phyloP scores from a whole-genome alignment of 352 stramenopile species.

The Peronospora tabacina region DNA sequence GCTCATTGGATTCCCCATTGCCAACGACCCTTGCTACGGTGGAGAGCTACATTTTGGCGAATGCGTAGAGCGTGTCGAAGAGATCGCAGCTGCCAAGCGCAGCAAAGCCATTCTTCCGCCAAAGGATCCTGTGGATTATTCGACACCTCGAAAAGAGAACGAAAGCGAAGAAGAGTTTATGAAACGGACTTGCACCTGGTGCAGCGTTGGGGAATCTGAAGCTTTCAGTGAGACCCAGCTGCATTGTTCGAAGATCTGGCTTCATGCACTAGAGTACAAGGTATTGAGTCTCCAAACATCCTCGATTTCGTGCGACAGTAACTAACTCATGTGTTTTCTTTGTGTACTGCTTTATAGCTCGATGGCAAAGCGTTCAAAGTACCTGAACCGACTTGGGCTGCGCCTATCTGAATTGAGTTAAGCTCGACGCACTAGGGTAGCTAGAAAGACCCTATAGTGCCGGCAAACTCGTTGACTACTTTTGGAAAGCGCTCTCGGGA shows the following conservation, averaged over 20 bases:
- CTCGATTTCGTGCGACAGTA: neutral
- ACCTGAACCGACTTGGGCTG: constrained; percentile 55
- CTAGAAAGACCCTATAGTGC: neutral
- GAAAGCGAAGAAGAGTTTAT: constrained; percentile 75
- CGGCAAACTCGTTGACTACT: neutral
- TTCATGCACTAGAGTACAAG: constrained; percentile 85
- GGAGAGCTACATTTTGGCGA: constrained; percentile 90
- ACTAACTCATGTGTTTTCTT: constrained; percentile 12
- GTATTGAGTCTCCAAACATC: constrained; percentile 24
- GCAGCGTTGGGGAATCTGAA: constrained; percentile 47
- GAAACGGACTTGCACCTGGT: constrained; percentile 71
- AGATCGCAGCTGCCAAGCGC: constrained; percentile 42
- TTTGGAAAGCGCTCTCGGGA: constrained; percentile 57
- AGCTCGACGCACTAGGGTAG: constrained; percentile 41
- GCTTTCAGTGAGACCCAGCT: constrained; percentile 81
- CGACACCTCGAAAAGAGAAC: constrained; percentile 36
- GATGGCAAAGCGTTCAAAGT: constrained; percentile 55
- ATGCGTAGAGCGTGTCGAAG: constrained; percentile 31
- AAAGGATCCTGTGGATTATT: constrained; percentile 46
- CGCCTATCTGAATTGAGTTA: constrained; percentile 26
- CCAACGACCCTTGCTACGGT: constrained; percentile 96
- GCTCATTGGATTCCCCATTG: constrained; percentile 89
- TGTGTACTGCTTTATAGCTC: constrained; percentile 33
- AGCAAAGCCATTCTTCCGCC: constrained; percentile 30
- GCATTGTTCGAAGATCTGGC: constrained; percentile 82